Conservation (phyloP, 352 stramenopile genomes). For the Aphanomyces euteiches region DNA sequence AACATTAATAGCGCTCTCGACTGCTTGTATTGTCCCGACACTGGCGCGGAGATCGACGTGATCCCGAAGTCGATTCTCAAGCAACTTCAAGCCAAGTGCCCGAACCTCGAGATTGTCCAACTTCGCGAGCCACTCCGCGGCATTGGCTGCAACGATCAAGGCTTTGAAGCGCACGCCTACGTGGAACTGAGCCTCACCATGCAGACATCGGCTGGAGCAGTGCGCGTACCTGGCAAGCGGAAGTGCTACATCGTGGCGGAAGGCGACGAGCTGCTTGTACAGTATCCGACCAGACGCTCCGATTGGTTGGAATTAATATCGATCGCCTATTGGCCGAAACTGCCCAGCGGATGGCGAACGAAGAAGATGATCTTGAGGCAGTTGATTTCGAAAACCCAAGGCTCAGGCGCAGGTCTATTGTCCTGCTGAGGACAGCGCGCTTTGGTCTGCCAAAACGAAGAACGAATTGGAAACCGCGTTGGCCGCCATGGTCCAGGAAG, state of each 20-base stretch:
- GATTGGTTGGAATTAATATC: not conserved
- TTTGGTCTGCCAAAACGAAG: slow-evolving; percentile 3
- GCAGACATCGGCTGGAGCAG: not conserved
- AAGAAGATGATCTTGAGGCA: not conserved
- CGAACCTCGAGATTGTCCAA: no score
- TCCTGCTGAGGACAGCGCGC: not conserved
- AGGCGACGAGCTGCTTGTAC: slow-evolving; percentile 5
- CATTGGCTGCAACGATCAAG: not conserved
- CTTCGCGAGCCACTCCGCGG: no score
- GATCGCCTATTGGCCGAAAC: not conserved
- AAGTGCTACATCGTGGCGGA: not conserved
- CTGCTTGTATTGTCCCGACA: no score
- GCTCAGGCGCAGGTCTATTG: not conserved
- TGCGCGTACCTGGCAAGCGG: not conserved
- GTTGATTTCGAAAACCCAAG: not conserved
- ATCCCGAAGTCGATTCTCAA: no score
- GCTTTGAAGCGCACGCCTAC: not conserved
- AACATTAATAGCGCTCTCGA: no score
- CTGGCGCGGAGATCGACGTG: no score
- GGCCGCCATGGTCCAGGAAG: not conserved
- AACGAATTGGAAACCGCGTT: not conserved
- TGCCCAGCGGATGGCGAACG: not conserved
- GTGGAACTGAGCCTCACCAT: not conserved
- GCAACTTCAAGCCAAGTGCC: no score
- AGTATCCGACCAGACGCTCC: not conserved